These are phyloP conservation scores for Backusella macrospora DNA, from an alignment of 192 early-diverging fungal genomes.

Conservation along the genomic window DNA sequence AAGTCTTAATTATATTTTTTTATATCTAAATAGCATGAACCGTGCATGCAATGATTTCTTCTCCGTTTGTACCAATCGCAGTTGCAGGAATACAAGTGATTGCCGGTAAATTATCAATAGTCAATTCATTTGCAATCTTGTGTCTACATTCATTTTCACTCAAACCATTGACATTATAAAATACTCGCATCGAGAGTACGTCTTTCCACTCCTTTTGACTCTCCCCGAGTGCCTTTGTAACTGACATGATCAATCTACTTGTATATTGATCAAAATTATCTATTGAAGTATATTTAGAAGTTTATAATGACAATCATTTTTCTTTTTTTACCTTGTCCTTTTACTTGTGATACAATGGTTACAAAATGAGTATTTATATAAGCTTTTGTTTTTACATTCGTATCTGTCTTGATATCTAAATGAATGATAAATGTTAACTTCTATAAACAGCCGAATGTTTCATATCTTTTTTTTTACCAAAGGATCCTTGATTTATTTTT, in stretches of 20 bases:
- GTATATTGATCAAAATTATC: background rate
- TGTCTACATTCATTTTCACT: background rate
- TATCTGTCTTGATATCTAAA: background rate
- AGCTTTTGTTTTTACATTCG: background rate
- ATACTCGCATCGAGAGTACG: slow-evolving; percentile 13
- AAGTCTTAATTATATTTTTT: background rate
- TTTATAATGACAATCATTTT: too few relatives aligned
- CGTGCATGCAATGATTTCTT: slow-evolving; percentile 1
- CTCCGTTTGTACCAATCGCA: background rate
- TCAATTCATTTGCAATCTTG: background rate
- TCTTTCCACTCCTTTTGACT: slow-evolving; percentile 2
- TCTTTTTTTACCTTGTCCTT: too few relatives aligned
- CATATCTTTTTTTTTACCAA: slow-evolving; percentile 12
- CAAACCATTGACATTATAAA: background rate
- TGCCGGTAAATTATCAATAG: background rate
- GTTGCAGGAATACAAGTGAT: slow-evolving; percentile 7
- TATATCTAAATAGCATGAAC: slow-evolving; percentile 14
- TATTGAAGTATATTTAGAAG: background rate
- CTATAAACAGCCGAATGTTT: too few relatives aligned
- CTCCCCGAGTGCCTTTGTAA: background rate
- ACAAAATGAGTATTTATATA: background rate
- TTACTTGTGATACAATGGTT: slow-evolving; percentile 4
- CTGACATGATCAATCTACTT: background rate
- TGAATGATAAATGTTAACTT: too few relatives aligned
- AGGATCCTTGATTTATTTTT: slow-evolving; percentile 1